Percentiles rank a stretch among this genome's conserved stretches.
phyloP scores from a whole-genome alignment of 306 rosid genomes.

The Clitoria ternatea region DNA sequence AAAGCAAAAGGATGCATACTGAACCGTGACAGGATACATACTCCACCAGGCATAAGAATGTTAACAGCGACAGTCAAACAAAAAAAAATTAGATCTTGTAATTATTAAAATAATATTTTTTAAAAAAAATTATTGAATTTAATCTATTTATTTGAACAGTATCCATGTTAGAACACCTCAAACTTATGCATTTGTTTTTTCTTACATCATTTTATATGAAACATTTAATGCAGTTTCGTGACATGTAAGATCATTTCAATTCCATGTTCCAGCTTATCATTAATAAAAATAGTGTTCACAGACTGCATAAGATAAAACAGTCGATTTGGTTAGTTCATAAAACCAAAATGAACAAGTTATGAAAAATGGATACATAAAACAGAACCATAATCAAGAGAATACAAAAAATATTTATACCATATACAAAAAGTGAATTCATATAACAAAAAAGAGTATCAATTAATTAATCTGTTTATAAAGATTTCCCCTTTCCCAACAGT shows the following conservation, averaged over 20 bases:
- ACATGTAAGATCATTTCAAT: not conserved
- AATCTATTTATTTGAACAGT: not conserved
- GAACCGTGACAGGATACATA: not conserved
- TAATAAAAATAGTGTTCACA: not conserved
- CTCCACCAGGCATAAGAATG: not conserved
- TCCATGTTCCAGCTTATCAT: not conserved
- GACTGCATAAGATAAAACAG: not conserved
- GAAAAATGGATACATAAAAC: not conserved
- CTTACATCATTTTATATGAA: not conserved
- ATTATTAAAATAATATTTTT: not conserved
- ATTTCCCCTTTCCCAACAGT: not conserved
- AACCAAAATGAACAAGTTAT: not conserved
- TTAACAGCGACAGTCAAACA: not conserved
- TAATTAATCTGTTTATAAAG: not conserved
- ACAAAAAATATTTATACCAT: not conserved
- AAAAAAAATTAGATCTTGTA: not conserved
- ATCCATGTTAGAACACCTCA: not conserved
- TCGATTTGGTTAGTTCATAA: not conserved
- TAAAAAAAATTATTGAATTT: not conserved
- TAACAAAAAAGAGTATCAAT: not conserved
- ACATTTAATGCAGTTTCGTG: not conserved
- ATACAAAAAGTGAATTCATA: not conserved
- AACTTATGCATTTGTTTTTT: not conserved
- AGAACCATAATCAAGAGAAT: not conserved
- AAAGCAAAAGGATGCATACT: not conserved